A percentile compares a stretch with the other conserved stretches of the same genome.
These are phyloP conservation scores for Extremus antarcticus DNA, from an alignment of 495 filamentous ascomycete species.

Conservation along the genomic window DNA sequence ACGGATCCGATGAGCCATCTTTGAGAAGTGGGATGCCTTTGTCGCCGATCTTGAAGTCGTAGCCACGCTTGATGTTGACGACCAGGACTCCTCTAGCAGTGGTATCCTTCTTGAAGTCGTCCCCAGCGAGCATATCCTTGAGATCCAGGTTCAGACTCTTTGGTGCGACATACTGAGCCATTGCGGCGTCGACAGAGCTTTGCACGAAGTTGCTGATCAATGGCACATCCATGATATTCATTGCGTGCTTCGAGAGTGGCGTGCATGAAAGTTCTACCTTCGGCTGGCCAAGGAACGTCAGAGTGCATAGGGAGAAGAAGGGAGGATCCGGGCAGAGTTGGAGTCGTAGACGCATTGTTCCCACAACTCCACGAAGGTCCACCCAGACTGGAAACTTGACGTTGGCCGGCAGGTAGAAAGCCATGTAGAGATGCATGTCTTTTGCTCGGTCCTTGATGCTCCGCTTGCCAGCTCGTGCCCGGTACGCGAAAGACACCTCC, in stretches of 20 bases:
- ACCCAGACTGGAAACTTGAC: constrained; percentile 59
- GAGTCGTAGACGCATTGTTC: constrained; percentile 52
- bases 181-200: constrained; percentile 57
- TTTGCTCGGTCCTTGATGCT: constrained; percentile 50
- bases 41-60: constrained; percentile 58
- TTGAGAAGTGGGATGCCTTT: constrained; percentile 42
- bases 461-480: constrained; percentile 44
- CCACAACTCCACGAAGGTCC: constrained; percentile 54
- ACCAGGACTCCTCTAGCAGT: constrained; percentile 51
- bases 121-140: constrained; percentile 62
- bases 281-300: constrained; percentile 68
- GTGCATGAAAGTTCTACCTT: constrained; percentile 57
- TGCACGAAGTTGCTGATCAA: constrained; percentile 64
- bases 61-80: constrained; percentile 50
- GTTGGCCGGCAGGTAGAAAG: constrained; percentile 53
- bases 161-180: constrained; percentile 62
- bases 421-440: constrained; percentile 58
- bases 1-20: constrained; percentile 52
- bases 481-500: constrained; percentile 60
- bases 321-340: constrained; percentile 63
- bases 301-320: constrained; percentile 56
- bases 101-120: constrained; percentile 68
- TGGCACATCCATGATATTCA: constrained; percentile 62
- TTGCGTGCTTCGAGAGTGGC: constrained; percentile 51
- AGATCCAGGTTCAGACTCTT: constrained; percentile 61